phyloP scores from a whole-genome alignment of 2,329 filamentous ascomycete genomes.

The Thielaviopsis punctulata region DNA sequence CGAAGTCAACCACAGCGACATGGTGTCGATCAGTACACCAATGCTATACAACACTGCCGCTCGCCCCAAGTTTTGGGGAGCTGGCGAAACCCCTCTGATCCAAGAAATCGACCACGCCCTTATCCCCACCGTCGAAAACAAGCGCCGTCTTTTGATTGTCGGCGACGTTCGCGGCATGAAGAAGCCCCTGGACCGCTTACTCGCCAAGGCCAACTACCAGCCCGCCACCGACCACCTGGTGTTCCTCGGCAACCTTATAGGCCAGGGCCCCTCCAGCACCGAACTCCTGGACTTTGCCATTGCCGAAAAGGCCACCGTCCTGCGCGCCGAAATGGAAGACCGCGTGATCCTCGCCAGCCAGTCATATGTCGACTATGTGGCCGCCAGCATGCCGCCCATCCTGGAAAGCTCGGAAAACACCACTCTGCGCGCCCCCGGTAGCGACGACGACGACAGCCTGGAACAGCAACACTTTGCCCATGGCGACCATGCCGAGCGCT shows the following conservation, averaged over 20 bases:
- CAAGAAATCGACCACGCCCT: conserved; percentile 18
- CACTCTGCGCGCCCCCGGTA: conserved; percentile 14
- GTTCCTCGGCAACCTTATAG: conserved; percentile 61
- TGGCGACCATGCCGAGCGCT: conserved; percentile 27
- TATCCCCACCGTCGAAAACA: conserved; percentile 20
- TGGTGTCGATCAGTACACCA: conserved; percentile 9
- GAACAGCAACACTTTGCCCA: conserved; percentile 16
- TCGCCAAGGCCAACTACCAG: conserved; percentile 50
- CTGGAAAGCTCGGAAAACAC: conserved; percentile 17
- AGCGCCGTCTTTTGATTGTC: conserved; percentile 56
- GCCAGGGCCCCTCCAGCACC: conserved; percentile 68
- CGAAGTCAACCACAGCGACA: conserved; percentile 1
- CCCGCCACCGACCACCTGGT: conserved; percentile 48
- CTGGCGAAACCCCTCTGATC: conserved; percentile 16
- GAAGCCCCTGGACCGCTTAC: conserved; percentile 44
- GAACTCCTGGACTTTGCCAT: conserved; percentile 65
- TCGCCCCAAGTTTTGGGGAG: conserved; percentile 22
- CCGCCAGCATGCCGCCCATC: conserved; percentile 22
- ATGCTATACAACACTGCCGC: conserved; percentile 26
- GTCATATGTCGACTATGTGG: conserved; percentile 24
- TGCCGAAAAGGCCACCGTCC: conserved; percentile 55
- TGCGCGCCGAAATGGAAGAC: conserved; percentile 90
- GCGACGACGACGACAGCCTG: conserved; percentile 17
- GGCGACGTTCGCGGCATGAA: conserved; percentile 90
- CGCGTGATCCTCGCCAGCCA: conserved; percentile 46